Conservation (phyloP, 2,329 filamentous ascomycete species). For the Fusarium vanettenii region DNA sequence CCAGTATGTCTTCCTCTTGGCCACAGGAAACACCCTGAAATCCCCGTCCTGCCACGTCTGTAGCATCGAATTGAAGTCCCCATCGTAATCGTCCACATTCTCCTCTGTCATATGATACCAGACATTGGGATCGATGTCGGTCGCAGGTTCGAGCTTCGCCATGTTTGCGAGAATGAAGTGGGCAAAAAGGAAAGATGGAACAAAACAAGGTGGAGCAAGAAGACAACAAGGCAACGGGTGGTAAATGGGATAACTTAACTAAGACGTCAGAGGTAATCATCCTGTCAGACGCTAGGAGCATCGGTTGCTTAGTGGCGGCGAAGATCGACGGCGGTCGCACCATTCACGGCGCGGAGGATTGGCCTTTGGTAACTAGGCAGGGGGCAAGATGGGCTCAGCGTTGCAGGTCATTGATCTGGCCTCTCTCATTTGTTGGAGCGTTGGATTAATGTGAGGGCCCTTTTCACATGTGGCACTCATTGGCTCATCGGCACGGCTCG, state of each 20-base stretch:
- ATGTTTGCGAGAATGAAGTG: constrained; percentile 6
- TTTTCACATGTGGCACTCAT: neutral
- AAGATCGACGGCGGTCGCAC: neutral
- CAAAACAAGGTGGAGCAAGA: neutral
- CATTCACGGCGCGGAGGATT: neutral
- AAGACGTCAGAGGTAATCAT: neutral
- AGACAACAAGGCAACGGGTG: neutral
- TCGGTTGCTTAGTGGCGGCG: neutral
- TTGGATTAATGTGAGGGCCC: neutral
- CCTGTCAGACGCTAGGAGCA: neutral
- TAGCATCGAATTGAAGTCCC: constrained; percentile 35
- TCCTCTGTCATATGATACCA: constrained; percentile 50
- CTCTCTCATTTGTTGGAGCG: neutral
- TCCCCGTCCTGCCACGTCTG: constrained; percentile 24
- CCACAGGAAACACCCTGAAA: constrained; percentile 36
- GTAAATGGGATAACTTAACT: neutral
- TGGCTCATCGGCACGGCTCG: neutral
- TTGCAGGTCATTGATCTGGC: neutral
- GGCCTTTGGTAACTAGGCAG: neutral
- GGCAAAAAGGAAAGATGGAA: neutral
- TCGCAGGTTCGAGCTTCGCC: constrained; percentile 20
- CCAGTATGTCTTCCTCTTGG: constrained; percentile 4
- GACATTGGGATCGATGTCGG: constrained; percentile 46
- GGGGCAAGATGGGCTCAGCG: neutral
- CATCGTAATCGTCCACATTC: constrained; percentile 45